Evolutionary conservation across 495 filamentous ascomycete species (phyloP).

Genomic region (Collariella sp.): DNA sequence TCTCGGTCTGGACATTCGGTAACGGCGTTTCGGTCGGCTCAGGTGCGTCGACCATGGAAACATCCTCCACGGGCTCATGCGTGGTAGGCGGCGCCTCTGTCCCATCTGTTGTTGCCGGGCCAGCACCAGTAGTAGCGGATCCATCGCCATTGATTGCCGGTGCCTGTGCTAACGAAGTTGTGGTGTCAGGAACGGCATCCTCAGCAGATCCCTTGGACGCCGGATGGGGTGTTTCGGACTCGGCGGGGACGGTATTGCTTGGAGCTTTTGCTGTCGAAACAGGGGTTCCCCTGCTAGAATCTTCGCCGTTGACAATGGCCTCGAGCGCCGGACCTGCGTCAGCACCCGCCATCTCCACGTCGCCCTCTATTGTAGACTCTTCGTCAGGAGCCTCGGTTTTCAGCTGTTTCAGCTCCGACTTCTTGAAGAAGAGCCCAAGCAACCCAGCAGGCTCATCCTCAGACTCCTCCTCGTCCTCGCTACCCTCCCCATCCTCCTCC

Average conservation of each 20-base stretch:
- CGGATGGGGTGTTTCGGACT: no score
- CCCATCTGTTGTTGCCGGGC: background rate
- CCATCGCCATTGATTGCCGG: no score
- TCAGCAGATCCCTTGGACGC: no score
- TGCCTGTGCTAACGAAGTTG: no score
- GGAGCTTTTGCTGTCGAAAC: background rate
- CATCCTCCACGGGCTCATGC: conserved; percentile 39
- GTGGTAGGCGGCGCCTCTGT: conserved; percentile 10
- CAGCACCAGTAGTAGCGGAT: no score
- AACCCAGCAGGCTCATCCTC: conserved; percentile 49
- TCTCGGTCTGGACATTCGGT: conserved; percentile 7
- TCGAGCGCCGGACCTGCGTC: conserved; percentile 17
- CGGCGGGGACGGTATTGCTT: no score
- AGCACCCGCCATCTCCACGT: conserved; percentile 30
- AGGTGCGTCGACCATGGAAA: conserved; percentile 38
- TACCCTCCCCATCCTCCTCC: conserved; percentile 34
- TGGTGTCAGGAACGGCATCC: no score
- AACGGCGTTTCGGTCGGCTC: background rate
- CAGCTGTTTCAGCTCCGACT: conserved; percentile 39
- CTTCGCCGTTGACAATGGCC: conserved; percentile 11
- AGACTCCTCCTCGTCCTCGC: conserved; percentile 43
- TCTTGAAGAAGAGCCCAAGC: conserved; percentile 55
- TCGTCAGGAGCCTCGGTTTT: conserved; percentile 22
- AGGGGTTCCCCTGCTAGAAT: no score
- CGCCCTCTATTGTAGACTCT: conserved; percentile 2